Evolutionary conservation across 2,329 filamentous ascomycete genomes (phyloP), one percentile per base, ranked within the genome.

Genomic region (Biscogniauxia mediterranea): DNA sequence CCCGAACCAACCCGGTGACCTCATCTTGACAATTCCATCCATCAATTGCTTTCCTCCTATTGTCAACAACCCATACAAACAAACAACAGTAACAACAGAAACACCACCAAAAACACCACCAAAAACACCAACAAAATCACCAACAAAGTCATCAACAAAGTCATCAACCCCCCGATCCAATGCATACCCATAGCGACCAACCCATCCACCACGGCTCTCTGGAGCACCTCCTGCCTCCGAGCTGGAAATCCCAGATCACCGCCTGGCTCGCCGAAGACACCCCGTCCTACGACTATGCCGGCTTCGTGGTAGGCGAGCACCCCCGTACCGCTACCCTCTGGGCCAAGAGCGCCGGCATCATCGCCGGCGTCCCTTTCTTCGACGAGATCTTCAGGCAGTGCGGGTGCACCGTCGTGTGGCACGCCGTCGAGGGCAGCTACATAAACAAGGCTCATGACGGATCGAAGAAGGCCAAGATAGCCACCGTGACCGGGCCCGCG

Each of bases 241-340:
- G 88, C 65, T 97, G 92, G 87, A 96, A 94, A 75, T 84, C 88
- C 55, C 85, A 89, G 67, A 86, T 97, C 65, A 85, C 89, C 23
- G 79, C 85, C 71, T 99, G 95, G 95, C 89, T 97, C 15, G 91
- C 93, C 71, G 95, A 99, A 79, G 95, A 99, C 79, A 96, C 93
- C 2, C 95, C 95, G 4, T 95, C 92, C 57, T 94, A 97, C 78
- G 95, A 99, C 82, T 97, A 97, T 75, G 95, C 92, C 71, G 95
- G 95, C 63, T 99, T 96, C 76, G 95, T 99, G 6, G 95, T 99
- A 23, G 95, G 95, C 65, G 86, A 90, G 49, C 79, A 78, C 26
- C 76, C 79, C 8, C 85, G 85, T 61, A 85, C 82, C 15, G 89
- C 89, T 20, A 89, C 85, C 4, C 83, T 91, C 49, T 89, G 85